Evolutionary conservation across 163 green algal genomes (phyloP).

Genomic region (Prototheca wickerhamii): DNA sequence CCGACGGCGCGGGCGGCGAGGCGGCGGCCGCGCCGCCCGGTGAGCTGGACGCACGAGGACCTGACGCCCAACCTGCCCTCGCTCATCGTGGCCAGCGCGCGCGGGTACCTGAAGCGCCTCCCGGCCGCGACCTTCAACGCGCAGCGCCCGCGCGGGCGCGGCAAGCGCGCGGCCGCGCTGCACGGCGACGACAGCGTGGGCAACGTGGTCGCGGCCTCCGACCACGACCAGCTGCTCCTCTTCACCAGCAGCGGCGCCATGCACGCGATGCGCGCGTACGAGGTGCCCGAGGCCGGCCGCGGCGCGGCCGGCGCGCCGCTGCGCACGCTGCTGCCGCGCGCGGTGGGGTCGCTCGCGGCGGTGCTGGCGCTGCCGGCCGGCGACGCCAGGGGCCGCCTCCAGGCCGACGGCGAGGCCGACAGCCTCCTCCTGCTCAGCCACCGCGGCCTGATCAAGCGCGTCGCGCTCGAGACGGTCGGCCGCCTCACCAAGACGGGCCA

Average conservation of each 20-base stretch:
- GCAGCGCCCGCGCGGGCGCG: constrained; percentile 41
- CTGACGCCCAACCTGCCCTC: constrained; percentile 59
- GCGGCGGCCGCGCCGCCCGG: constrained; percentile 1
- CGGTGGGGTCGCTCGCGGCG: not conserved
- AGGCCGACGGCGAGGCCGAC: not conserved
- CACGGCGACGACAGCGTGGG: constrained; percentile 61
- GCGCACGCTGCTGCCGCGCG: constrained; percentile 12
- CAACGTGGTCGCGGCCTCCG: constrained; percentile 40
- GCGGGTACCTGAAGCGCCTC: constrained; percentile 85
- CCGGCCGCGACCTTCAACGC: constrained; percentile 43
- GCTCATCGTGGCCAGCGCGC: constrained; percentile 55
- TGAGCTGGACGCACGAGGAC: constrained; percentile 29
- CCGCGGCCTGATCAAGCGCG: constrained; percentile 65
- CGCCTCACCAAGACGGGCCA: constrained; percentile 30
- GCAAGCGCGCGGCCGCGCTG: constrained; percentile 48
- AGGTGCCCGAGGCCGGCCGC: constrained; percentile 49
- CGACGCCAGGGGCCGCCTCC: not conserved
- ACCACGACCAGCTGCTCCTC: constrained; percentile 74
- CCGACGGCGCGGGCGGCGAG: not conserved
- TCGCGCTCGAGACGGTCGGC: constrained; percentile 46
- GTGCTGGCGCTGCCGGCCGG: not conserved
- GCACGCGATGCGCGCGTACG: constrained; percentile 47
- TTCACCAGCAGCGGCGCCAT: constrained; percentile 42
- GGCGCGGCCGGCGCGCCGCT: constrained; percentile 44
- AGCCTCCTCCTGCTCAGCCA: constrained; percentile 10